Evolutionary conservation across 2,329 filamentous ascomycete genomes (phyloP).

Genomic region (Xylaria sp.): DNA sequence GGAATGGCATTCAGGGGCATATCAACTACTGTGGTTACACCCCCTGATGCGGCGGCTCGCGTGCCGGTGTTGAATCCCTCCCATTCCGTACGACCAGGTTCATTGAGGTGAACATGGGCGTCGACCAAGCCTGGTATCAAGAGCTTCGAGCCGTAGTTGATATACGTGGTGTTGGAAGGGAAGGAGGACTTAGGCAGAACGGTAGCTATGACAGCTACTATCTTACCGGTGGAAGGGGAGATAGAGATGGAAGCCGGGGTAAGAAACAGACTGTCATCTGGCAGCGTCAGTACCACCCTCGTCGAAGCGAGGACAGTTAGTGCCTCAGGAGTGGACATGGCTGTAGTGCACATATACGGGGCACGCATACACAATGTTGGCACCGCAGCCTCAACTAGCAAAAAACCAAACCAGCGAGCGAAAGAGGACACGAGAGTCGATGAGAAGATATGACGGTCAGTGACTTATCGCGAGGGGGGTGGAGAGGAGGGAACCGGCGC

Average conservation of each 20-base stretch:
- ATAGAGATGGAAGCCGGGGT: conserved; percentile 84
- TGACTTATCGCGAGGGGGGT: conserved; percentile 6
- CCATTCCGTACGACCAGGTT: conserved; percentile 97
- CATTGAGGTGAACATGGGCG: conserved; percentile 96
- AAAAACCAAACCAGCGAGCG: background rate
- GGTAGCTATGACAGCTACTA: conserved; percentile 73
- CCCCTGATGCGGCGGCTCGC: conserved; percentile 89
- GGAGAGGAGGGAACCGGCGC: background rate
- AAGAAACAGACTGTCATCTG: conserved; percentile 64
- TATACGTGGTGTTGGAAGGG: conserved; percentile 73
- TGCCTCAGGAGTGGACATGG: conserved; percentile 39
- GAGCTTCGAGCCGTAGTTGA: conserved; percentile 83
- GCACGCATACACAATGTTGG: background rate
- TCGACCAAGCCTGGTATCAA: conserved; percentile 92
- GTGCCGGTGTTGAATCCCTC: conserved; percentile 97
- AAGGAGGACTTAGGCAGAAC: conserved; percentile 80
- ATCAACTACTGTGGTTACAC: conserved; percentile 94
- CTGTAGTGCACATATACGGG: conserved; percentile 30
- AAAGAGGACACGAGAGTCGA: background rate
- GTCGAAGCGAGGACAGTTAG: conserved; percentile 82
- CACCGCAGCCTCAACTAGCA: background rate
- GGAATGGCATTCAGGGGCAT: conserved; percentile 98
- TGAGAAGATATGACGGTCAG: background rate
- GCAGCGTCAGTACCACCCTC: conserved; percentile 78
- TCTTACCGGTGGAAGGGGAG: conserved; percentile 81